Evolutionary conservation across 2,329 filamentous ascomycete genomes (phyloP).

Genomic region (Ceratocystis ficicola): DNA sequence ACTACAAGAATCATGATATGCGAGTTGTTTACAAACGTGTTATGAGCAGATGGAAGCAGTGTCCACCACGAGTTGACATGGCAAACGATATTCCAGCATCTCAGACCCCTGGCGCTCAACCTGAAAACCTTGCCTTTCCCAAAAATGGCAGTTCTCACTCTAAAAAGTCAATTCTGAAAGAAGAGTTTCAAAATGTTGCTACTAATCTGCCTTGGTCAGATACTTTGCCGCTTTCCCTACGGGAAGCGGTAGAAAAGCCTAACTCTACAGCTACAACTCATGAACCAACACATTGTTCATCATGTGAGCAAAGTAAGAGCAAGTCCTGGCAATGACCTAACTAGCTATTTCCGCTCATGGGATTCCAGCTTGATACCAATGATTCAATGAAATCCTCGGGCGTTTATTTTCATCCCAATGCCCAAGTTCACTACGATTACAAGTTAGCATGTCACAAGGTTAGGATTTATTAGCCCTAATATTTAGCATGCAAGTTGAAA

Average conservation of each 20-base stretch:
- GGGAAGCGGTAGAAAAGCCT: background rate
- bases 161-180: background rate
- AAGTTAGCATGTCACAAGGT: no score
- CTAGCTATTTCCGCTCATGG: no score
- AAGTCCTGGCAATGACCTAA: background rate
- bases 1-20: slow-evolving; percentile 12
- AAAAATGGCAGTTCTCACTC: background rate
- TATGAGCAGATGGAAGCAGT: slow-evolving; percentile 12
- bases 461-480: no score
- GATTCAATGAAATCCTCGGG: no score
- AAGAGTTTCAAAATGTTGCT: background rate
- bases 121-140: no score
- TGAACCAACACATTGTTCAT: background rate
- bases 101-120: background rate
- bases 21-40: slow-evolving; percentile 9
- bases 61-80: background rate
- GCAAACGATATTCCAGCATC: background rate
- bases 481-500: no score
- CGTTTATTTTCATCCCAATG: no score
- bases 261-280: background rate
- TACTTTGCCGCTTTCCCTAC: background rate
- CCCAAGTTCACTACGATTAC: no score
- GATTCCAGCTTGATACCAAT: no score
- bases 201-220: background rate
- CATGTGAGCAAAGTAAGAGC: background rate